Percentiles rank a stretch among this genome's conserved stretches.
phyloP scores from a whole-genome alignment of 108 stramenopile genomes.

The Parietichytrium sp. region DNA sequence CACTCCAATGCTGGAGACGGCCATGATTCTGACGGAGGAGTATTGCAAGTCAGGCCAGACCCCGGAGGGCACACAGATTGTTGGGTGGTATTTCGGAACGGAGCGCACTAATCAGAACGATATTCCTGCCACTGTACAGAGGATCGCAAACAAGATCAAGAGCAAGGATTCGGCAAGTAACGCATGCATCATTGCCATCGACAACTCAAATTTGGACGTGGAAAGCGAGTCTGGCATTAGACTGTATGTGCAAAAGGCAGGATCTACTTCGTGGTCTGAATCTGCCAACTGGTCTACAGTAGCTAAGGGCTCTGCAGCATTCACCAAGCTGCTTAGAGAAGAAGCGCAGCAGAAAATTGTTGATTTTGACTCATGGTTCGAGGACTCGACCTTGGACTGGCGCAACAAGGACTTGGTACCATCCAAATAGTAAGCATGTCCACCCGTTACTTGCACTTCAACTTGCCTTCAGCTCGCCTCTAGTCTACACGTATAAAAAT shows the following conservation, averaged over 20 bases:
- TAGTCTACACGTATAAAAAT: too few relatives aligned
- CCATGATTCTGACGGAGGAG: background rate
- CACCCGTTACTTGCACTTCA: too few relatives aligned
- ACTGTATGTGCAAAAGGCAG: background rate
- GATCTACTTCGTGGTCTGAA: background rate
- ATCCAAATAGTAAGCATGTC: background rate
- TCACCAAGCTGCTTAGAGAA: constrained; percentile 13
- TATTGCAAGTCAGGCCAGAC: constrained; percentile 37
- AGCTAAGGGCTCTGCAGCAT: background rate
- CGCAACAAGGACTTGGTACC: background rate
- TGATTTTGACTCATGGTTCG: background rate
- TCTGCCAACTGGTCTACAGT: background rate
- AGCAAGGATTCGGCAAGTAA: background rate
- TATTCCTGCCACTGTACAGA: background rate
- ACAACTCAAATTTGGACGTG: background rate
- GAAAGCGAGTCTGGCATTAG: background rate
- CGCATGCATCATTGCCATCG: background rate
- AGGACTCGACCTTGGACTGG: constrained; percentile 25
- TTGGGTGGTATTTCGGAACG: background rate
- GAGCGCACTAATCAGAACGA: background rate
- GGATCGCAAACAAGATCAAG: background rate
- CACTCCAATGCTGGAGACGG: constrained; percentile 1
- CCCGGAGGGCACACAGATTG: background rate
- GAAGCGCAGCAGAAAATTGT: background rate
- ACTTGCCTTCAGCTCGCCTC: too few relatives aligned